Conservation (phyloP, 2,329 filamentous ascomycete genomes). For the Clarireedia monteithiana region DNA sequence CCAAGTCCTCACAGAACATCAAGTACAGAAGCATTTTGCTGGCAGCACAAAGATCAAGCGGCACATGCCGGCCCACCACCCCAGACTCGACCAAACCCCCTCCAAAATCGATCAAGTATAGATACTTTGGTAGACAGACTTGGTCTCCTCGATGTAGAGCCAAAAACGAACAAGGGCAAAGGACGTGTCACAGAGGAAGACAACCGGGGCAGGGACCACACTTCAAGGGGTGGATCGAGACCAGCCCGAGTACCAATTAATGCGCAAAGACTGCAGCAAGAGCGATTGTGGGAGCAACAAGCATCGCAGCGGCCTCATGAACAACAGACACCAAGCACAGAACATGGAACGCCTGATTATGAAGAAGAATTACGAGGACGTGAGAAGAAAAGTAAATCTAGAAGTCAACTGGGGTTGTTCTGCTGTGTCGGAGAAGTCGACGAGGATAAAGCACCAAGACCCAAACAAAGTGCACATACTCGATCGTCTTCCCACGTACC, state of each 20-base stretch:
- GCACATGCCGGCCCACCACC: slow-evolving; percentile 31
- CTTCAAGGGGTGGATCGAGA: slow-evolving; percentile 8
- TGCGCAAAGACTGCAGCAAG: slow-evolving; percentile 5
- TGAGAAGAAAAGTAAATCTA: slow-evolving; percentile 15
- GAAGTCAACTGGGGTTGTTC: slow-evolving; percentile 18
- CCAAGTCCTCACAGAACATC: slow-evolving; percentile 19
- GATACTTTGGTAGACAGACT: slow-evolving; percentile 80
- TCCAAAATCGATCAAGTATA: slow-evolving; percentile 60
- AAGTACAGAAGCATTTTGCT: slow-evolving; percentile 57
- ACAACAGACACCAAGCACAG: neutral
- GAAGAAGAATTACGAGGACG: neutral
- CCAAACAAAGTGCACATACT: slow-evolving; percentile 11
- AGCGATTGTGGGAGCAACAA: neutral
- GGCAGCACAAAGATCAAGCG: slow-evolving; percentile 85
- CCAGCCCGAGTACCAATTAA: slow-evolving; percentile 12
- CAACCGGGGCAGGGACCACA: slow-evolving; percentile 1
- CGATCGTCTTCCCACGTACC: slow-evolving; percentile 13
- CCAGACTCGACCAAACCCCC: slow-evolving; percentile 20
- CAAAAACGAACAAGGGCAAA: slow-evolving; percentile 29
- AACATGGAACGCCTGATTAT: neutral
- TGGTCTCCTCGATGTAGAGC: slow-evolving; percentile 58
- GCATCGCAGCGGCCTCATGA: neutral
- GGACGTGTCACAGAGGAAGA: slow-evolving; percentile 15
- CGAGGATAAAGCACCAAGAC: slow-evolving; percentile 20
- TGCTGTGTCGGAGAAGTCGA: slow-evolving; percentile 27